Evolutionary conservation across 2,329 filamentous ascomycete species (phyloP), one percentile per base, ranked within the genome.

Genomic region (Fusarium lyarnte): DNA sequence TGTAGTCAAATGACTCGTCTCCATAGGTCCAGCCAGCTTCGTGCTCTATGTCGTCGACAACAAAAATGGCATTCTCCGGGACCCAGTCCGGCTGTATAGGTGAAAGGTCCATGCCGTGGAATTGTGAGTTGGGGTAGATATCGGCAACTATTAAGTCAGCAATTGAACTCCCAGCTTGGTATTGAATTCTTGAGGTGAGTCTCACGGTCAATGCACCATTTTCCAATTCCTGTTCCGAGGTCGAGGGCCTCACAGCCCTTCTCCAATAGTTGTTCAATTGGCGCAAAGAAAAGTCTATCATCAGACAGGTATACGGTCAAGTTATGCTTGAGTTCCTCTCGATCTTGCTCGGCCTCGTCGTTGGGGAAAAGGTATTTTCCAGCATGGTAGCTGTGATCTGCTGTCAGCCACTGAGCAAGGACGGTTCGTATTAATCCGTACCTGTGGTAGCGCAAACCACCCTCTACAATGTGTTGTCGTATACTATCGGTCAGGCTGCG

Each of bases 81-180:
- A 87, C 85, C 76, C 84, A 86, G 52, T 84, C 84, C 0, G 86
- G 86, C 55, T 88, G 86, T 43, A 87, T 88, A 2, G 85, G 86
- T 3, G 86, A 87, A 5, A 87, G 78, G 68, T 87, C 86, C 77
- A 86, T 82, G 66, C 85, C 86, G 43, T 84, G 83, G 47, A 88
- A 84, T 35, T 77, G 77, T 1, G 84, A 77, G 3, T 82, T 79
- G 8, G 84, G 84, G 61, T 85, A 87, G 36, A 78, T 77, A 59
- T 88, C 85, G 59, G 83, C 86, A 69, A 87, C 85, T 87, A 55
- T 36, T 10, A 1, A 23, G 66, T 77, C 29, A 78, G 75, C 52
- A 16, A 55, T 16, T 21, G 10, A 31, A 21, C 33, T 33, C 27
- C 17, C 13, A 17, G 14, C 4, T 23, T n/a, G 16, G 23, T 19